Base-by-base conservation (phyloP, 2,329 filamentous ascomycete genomes). In the Pestalotiopsis sp. region DNA sequence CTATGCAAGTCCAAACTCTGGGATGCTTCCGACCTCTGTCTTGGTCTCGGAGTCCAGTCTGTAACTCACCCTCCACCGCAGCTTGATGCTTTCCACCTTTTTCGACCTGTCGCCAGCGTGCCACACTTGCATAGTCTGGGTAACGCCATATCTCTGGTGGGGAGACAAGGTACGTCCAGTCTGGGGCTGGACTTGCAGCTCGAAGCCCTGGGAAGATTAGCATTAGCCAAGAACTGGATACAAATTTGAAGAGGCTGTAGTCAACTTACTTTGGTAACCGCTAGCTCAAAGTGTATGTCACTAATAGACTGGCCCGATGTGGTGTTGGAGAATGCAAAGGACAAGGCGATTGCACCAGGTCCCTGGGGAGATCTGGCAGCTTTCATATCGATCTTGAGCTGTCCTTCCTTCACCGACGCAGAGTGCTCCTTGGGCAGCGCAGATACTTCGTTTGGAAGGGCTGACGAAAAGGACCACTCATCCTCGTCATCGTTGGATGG, bases 391-490 rank as follows among this genome's bases (percentile, higher is more conserved):
- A 97, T 91, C 69, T 89, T 89, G 61, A 98, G 83, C 58, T 83
- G 86, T 2, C 90, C 91, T 75, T 93, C 90, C 76, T 89, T 90
- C 58, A 98, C 89, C 3, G 85, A 86, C 23, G 92, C 83, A 62
- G 89, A 88, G 72, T 93, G 89, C 65, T 89, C 86, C 66, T 82
- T 85, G 1, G 91, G 89, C 41, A 89, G 86, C 20, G 84, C 76
- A 66, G 83, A 76, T 17, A 80, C 71, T 70, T 89, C 85, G 2
- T 85, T 80, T 36, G 95, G 95, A 14, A 98, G 85, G 0, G 95
- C 91, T 0, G 95, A 98, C 3, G 93, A 90, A 79, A 98, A 98
- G 27, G 90, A 92, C 95, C 95, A 98, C 76, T 98, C 95, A 72
- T 98, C 31, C 7, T 36, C 95, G 65, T 98, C 95, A 61, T 93